Base-by-base conservation (phyloP, 805 yeast species). In the Zygoascus tannicola region DNA sequence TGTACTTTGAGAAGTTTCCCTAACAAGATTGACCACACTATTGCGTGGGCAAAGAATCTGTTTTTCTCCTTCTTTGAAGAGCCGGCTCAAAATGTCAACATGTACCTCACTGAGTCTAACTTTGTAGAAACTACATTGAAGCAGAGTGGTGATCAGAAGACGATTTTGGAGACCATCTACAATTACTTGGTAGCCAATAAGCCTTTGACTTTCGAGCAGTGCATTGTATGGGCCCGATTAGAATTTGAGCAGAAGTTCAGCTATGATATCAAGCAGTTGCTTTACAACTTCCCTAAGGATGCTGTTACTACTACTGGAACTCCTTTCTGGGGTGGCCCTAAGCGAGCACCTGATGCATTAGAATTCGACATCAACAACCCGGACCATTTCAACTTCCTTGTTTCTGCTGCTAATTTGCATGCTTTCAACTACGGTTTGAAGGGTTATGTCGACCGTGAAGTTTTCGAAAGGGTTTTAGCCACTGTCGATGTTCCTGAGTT, bases 1-100 rank as follows among this genome's bases (percentile, higher is more conserved):
- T 92, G 99, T 74, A 92, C 99, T 2, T 73, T 92, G 60, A 80
- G 97, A 67, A 85, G 95, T 3, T 92, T 92, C 81, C 99, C 99
- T 45, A 85, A 87, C 66, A 90, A 90, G 67, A 92, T 92, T 56
- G 99, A 92, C 62, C 99, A 92, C 61, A 92, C 99, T 1, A 92
- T 92, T 67, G 97, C 98, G 4, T 92, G 99, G 99, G 95, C 97
- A 14, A 94, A 94, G 68, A 80, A 87, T 16, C 71, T 86, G 59
- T 92, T 92, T 74, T 92, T 84, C 70, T 95, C 92, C 18, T 86
- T 78, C 58, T 92, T 92, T 64, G 71, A 78, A 32, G 96, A 90
- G 48, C 74, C 86, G n/a, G 88, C 95, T 16, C 95, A 85, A 64
- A 86, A 86, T 56, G 97, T 88, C 44, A 92, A 92, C 63, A 66